phyloP scores from a whole-genome alignment of 768 basidiomycete genomes.

The Xerocomus potaroensis region DNA sequence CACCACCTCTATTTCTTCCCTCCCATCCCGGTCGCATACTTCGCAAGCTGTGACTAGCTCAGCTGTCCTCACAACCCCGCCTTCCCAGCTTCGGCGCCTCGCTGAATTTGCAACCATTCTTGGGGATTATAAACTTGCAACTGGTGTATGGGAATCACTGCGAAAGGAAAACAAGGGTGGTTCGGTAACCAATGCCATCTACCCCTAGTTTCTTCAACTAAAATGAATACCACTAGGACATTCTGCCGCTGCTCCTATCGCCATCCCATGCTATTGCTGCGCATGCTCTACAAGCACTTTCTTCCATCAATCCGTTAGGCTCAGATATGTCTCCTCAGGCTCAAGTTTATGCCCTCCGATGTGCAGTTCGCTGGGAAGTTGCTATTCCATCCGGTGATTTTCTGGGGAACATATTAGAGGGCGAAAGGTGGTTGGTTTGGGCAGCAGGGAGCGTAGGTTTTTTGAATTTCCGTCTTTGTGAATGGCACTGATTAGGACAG shows the following conservation, averaged over 20 bases:
- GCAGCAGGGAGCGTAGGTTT: conserved; percentile 73
- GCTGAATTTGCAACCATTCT: conserved; percentile 95
- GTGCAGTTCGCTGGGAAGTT: conserved; percentile 74
- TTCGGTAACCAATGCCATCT: conserved; percentile 46
- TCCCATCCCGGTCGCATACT: conserved; percentile 36
- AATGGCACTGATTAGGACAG: conserved; percentile 26
- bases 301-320: conserved; percentile 39
- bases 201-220: background rate
- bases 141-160: conserved; percentile 78
- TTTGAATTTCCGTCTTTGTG: background rate
- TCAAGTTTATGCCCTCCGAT: conserved; percentile 64
- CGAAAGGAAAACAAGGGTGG: conserved; percentile 87
- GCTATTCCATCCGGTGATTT: conserved; percentile 60
- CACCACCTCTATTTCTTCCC: conserved; percentile 36
- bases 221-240: conserved; percentile 52
- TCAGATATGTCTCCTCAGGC: conserved; percentile 55
- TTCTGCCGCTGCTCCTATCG: conserved; percentile 68
- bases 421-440: conserved; percentile 83
- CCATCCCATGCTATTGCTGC: conserved; percentile 58
- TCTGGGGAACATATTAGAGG: conserved; percentile 52
- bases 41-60: conserved; percentile 25
- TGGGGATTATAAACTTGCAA: conserved; percentile 84
- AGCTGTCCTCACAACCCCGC: conserved; percentile 33
- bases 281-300: conserved; percentile 60
- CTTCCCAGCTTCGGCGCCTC: conserved; percentile 76